Conservation (phyloP, 192 early-diverging fungal genomes). For the Polychytrium aggregatum region DNA sequence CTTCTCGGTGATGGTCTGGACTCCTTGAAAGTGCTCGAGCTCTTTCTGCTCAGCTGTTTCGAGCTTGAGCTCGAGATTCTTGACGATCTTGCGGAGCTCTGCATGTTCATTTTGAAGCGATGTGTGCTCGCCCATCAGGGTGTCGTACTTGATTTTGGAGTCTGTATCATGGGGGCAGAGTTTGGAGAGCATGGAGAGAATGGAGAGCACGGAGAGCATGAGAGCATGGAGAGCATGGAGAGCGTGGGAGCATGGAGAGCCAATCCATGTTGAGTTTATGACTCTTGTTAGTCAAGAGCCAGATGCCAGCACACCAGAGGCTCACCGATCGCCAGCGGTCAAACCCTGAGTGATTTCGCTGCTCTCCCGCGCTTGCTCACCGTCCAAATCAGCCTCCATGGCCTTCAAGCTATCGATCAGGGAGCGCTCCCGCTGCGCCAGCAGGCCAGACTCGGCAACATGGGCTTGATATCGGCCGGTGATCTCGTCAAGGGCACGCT, state of each 20-base stretch:
- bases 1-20: too few species aligned
- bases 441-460: slow-evolving; percentile 17
- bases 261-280: too few species aligned
- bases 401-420: slow-evolving; percentile 17
- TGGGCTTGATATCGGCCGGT: slow-evolving; percentile 24
- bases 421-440: slow-evolving; percentile 22
- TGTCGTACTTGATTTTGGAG: slow-evolving; percentile 5
- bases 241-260: too few species aligned
- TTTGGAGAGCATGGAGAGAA: neutral
- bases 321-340: neutral
- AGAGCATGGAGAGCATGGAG: neutral
- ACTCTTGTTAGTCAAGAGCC: neutral
- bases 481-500: slow-evolving; percentile 20
- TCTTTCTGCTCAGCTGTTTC: too few species aligned
- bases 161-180: neutral
- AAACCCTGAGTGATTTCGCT: too few species aligned
- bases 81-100: slow-evolving; percentile 8
- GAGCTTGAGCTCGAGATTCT: slow-evolving; percentile 6
- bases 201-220: neutral
- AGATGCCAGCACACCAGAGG: neutral
- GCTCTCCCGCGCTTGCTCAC: too few species aligned
- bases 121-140: slow-evolving; percentile 4
- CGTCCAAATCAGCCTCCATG: slow-evolving; percentile 21
- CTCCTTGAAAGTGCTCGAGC: too few species aligned
- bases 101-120: slow-evolving; percentile 5